Percentiles rank a stretch among this genome's conserved stretches.
Evolutionary conservation across 306 rosid species (phyloP).

Genomic region (Malus fusca): DNA sequence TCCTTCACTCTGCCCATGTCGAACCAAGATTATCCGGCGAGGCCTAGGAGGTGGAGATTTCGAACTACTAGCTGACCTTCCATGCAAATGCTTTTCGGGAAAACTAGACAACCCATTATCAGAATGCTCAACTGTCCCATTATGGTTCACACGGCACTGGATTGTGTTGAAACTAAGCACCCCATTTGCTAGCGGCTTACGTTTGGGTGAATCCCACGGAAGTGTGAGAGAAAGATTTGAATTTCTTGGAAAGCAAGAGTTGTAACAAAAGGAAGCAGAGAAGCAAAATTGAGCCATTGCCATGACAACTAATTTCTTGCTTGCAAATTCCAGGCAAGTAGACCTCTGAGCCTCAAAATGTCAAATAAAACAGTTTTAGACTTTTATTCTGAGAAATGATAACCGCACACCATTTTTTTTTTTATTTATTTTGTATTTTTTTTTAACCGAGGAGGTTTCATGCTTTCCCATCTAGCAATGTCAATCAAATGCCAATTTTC

Average conservation of each 20-base stretch:
- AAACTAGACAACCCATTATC: constrained; percentile 29
- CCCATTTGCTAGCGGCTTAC: not conserved
- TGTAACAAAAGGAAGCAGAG: not conserved
- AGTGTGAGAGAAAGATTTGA: not conserved
- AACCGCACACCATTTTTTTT: not conserved
- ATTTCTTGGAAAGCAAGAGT: not conserved
- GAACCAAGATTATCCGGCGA: constrained; percentile 70
- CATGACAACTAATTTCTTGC: not conserved
- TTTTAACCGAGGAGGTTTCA: not conserved
- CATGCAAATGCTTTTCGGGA: constrained; percentile 31
- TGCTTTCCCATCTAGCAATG: not conserved
- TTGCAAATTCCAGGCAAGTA: not conserved
- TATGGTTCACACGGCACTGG: constrained; percentile 31
- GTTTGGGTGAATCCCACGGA: not conserved
- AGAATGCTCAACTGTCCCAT: not conserved
- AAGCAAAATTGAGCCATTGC: not conserved
- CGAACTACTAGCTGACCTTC: not conserved
- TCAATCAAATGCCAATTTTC: not conserved
- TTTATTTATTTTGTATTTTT: not conserved
- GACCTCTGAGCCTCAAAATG: not conserved
- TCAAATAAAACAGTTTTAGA: not conserved
- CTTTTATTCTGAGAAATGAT: too few species aligned
- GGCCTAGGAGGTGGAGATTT: constrained; percentile 57
- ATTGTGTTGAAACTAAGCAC: not conserved
- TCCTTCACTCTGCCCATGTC: constrained; percentile 85